Evolutionary conservation across 495 filamentous ascomycete species (phyloP).

Genomic region (Penicillium manginii): DNA sequence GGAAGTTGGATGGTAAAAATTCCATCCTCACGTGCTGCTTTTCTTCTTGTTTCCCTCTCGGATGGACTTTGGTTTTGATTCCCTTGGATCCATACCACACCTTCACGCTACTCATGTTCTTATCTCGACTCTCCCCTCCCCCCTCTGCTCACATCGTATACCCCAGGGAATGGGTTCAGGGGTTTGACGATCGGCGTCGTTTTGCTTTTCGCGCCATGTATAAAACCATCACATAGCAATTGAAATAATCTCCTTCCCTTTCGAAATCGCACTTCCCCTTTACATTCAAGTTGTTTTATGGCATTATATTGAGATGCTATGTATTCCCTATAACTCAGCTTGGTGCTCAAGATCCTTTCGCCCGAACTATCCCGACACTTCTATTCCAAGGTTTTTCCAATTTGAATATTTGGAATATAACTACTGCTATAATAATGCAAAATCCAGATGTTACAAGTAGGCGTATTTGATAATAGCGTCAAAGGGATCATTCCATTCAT

Average conservation of each 20-base stretch:
- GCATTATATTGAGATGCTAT: neutral
- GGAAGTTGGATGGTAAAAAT: neutral
- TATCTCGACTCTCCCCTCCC: slow-evolving; percentile 24
- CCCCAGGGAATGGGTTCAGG: slow-evolving; percentile 29
- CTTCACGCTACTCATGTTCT: slow-evolving; percentile 16
- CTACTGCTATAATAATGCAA: no score
- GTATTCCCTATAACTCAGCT: neutral
- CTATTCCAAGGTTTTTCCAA: no score
- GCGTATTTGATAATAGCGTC: neutral
- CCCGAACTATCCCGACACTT: no score
- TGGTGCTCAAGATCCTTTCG: neutral
- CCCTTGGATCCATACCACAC: slow-evolving; percentile 1
- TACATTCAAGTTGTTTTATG: neutral
- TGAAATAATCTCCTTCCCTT: slow-evolving; percentile 9
- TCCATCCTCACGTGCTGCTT: neutral
- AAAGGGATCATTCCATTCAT: slow-evolving; percentile 31
- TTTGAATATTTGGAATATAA: no score
- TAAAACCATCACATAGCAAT: slow-evolving; percentile 29
- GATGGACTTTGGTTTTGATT: neutral
- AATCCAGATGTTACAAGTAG: no score
- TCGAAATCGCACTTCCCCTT: neutral
- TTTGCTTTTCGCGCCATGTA: slow-evolving; percentile 24
- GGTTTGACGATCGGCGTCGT: slow-evolving; percentile 25
- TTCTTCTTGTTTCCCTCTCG: neutral
- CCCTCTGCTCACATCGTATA: slow-evolving; percentile 29